Conservation (phyloP, 2,329 filamentous ascomycete species). For the Colletotrichum sp. region DNA sequence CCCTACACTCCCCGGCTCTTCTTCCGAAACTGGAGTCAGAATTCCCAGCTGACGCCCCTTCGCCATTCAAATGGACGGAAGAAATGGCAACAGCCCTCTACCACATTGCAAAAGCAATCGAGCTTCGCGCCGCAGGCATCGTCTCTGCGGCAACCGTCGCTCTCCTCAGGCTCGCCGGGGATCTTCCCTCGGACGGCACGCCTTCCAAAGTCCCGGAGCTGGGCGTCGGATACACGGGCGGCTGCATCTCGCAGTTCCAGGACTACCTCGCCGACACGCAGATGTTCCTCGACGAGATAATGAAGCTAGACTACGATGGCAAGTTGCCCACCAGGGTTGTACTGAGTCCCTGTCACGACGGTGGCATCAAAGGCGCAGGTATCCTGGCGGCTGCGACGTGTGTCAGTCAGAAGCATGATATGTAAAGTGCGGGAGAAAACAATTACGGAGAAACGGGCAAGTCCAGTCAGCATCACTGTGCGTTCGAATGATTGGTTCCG, state of each 20-base stretch:
- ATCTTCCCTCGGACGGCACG: constrained; percentile 51
- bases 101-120: constrained; percentile 72
- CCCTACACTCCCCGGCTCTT: constrained; percentile 34
- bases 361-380: constrained; percentile 66
- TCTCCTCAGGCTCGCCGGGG: constrained; percentile 70
- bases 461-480: background rate
- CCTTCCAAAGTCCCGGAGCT: constrained; percentile 51
- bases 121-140: constrained; percentile 75
- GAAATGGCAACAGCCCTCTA: constrained; percentile 65
- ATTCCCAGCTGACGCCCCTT: constrained; percentile 52
- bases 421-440: background rate
- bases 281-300: constrained; percentile 64
- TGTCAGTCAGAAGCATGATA: constrained; percentile 27
- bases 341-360: constrained; percentile 63
- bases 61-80: constrained; percentile 66
- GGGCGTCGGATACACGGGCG: constrained; percentile 80
- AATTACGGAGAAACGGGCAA: background rate
- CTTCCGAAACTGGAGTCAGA: constrained; percentile 53
- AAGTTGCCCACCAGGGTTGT: constrained; percentile 45
- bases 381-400: constrained; percentile 59
- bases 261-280: constrained; percentile 76
- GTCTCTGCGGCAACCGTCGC: constrained; percentile 76
- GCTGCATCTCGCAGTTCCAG: constrained; percentile 81
- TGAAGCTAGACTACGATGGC: constrained; percentile 43
- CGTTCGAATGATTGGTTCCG: background rate